Evolutionary conservation across 164 flowering plant genomes (phyloP), one percentile per base, ranked within the genome.

Genomic region (Nelumbo lutea): DNA sequence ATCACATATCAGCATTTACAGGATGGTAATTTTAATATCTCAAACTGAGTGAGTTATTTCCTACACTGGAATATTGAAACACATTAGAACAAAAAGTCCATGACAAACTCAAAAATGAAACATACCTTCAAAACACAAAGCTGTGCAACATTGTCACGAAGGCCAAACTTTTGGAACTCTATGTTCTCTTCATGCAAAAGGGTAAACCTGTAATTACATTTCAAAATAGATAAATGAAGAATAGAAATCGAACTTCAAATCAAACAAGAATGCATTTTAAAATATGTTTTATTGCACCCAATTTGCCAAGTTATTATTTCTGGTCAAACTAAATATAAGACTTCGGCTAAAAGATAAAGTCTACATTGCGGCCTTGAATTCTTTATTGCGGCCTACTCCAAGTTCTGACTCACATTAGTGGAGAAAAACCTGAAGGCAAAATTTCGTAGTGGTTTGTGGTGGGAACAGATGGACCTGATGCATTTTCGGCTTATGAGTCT

Each of bases 101-200:
- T 6, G 6, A 68, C 1, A 65, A 50, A 62, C 10, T 50, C 38
- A 59, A 65, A 9, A 11, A 68, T 27, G 50, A 53, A 69, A 40
- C 50, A n/a, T 82, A 90, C 97, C 96, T 93, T 72, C 48, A 94
- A 78, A 71, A 94, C 83, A 81, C 96, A 94, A 75, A 94, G 78
- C 78, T 91, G 98, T 65, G 97, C 95, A 79, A 94, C 89, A 84
- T 94, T 94, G 75, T 94, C 75, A 63, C 93, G 93, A 38, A 94
- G 93, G 59, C 82, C 91, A 88, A 88, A 94, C 65, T 67, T 77
- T 73, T 68, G 80, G 75, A 90, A 94, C 72, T 90, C 97, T 71
- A 94, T 86, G 76, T 61, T 72, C 74, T 91, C 97, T 69, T 85
- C 77, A 78, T 91, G 90, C 75, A 90, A 62, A 72, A 91, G 85